Evolutionary conservation across 768 basidiomycete species (phyloP), one percentile per base, ranked within the genome.

Genomic region (Calocera cornea): DNA sequence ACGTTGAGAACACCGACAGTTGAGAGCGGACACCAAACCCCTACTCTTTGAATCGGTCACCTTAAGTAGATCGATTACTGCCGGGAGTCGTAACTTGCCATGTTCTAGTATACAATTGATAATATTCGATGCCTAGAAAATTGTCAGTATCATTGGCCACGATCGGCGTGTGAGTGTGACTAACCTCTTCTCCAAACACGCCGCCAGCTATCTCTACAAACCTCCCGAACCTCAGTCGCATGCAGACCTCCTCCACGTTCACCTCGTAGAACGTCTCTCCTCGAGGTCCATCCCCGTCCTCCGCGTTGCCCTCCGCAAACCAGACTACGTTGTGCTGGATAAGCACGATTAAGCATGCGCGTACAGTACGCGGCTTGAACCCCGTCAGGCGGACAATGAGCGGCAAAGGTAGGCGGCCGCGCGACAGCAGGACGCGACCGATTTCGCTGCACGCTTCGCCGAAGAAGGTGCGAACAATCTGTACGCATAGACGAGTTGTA

Each of bases 251-350:
- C 66, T 88, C 84, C 16, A 85, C 78, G 72, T 93, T 92, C 70
- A 95, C 79, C 75, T 97, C 93, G 67, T 75, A 77, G 63, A 90
- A 80, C 67, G 89, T 83, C 70, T 88, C 89, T 3, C 83, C 85
- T 60, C 54, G 24, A 33, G 54, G 27, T 33, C 27, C 31, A 29
- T 60, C 54, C 3, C 44, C 44, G 19, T 60, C 54, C 44, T 86
- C 87, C n/a, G 86, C 85, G 10, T 86, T 86, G 3, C 82, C 82
- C 41, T 83, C 82, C 10, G 87, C 83, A 73, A 93, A 90, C 90
- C 92, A 94, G 49, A 95, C 80, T 49, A 97, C 77, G 76, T 97
- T 94, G 74, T 97, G 95, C 74, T 97, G 95, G 19, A 95, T 82
- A 65, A 97, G 83, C 50, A 88, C 83, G 50, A 97, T 79, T 22